Base-by-base conservation (phyloP, 371 early-diverging fungal genomes). In the Mucor lusitanicus region DNA sequence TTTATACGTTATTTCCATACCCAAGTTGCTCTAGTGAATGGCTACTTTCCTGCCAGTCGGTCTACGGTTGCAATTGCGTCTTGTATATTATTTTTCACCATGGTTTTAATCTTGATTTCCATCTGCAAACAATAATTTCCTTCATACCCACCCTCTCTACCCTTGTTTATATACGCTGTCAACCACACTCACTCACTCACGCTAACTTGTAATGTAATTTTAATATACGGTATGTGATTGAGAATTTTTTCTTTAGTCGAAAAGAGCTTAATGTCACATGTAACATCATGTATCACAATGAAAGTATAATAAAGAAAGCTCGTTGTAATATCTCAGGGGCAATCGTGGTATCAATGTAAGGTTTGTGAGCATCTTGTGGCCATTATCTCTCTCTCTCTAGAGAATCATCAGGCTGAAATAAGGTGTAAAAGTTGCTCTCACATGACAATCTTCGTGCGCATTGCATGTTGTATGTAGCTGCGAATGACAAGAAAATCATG, bases 11-110 rank as follows among this genome's bases (percentile, higher is more conserved):
- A 90, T 73, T 91, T 92, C 73, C 87, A 87, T 73, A 81, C 87
- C 15, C 92, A 93, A 76, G 69, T 64, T 7, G 76, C 86, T 30
- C 80, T 93, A 84, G 87, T 85, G 7, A 79, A 81, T 62, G 92
- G 91, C 9, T 83, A 80, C 63, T 93, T 91, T 67, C 91, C 92
- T 15, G 91, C 91, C 2, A 89, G 89, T 70, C 83, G 92, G 25
- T 87, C 87, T 19, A 85, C 78, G 23, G 84, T 88, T 15, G 54
- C 82, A 8, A 32, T 85, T 7, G 80, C 86, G 3, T 70, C 85
- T 17, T 30, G 75, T 3, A 56, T 72, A 15, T 62, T 80, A 8
- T 42, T 88, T 28, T 64, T 76, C 6, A 68, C 82, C 1, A 70
- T 88, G 66, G 40, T 74, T 53, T 61, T 71, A 9, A 58, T 70